Conservation (phyloP, 768 basidiomycete species). For the Amanita subjunquillea region DNA sequence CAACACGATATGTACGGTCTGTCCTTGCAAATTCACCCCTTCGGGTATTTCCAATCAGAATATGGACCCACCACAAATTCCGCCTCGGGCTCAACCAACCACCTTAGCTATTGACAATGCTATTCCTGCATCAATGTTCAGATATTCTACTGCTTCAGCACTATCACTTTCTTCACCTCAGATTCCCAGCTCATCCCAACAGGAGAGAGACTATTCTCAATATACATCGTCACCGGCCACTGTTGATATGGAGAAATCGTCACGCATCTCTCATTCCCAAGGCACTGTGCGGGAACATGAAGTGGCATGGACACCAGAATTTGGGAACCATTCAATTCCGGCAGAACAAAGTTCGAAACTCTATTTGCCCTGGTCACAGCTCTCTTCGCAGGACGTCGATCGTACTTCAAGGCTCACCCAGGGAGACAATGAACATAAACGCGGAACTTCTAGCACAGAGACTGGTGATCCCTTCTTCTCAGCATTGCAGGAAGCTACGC, state of each 20-base stretch:
- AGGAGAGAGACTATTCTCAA: not conserved
- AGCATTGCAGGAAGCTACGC: slow-evolving; percentile 32
- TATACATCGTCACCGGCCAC: not conserved
- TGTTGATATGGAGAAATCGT: not conserved
- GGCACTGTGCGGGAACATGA: not conserved
- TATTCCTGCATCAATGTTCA: not conserved
- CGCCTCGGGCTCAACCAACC: not conserved
- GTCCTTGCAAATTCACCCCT: slow-evolving; percentile 63
- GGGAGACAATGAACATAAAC: not conserved
- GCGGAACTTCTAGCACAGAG: not conserved
- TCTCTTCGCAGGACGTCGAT: not conserved
- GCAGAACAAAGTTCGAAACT: not conserved
- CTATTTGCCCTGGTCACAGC: not conserved
- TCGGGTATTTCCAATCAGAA: not conserved
- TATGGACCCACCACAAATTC: slow-evolving; percentile 3
- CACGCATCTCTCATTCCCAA: not conserved
- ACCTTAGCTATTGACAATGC: not conserved
- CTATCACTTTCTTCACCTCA: slow-evolving; percentile 1
- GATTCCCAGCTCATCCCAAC: not conserved
- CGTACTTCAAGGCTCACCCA: not conserved
- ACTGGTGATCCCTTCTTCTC: slow-evolving; percentile 17
- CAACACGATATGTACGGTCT: slow-evolving; percentile 51
- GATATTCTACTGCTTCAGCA: not conserved
- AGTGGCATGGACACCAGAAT: not conserved
- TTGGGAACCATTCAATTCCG: not conserved